phyloP scores from a whole-genome alignment of 441 rosid species.

The Manihot esculenta region DNA sequence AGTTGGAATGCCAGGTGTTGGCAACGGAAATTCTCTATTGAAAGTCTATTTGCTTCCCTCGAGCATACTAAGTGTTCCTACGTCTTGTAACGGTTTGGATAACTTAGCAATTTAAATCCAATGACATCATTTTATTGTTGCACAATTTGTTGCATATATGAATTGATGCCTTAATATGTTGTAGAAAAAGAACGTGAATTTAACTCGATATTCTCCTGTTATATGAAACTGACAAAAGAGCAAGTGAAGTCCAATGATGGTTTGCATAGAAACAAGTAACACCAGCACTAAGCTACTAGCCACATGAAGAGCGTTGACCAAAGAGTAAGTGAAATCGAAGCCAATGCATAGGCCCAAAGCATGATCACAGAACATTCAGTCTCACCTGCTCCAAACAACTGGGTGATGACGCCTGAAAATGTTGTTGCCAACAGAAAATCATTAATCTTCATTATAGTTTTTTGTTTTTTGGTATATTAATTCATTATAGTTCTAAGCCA shows the following conservation, averaged over 20 bases:
- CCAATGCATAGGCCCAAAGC: slow-evolving; percentile 41
- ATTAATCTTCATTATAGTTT: no score
- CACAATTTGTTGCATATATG: not conserved
- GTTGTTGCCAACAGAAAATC: not conserved
- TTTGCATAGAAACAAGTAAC: no score
- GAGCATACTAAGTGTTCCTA: slow-evolving; percentile 28
- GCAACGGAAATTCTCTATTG: not conserved
- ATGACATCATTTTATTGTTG: no score
- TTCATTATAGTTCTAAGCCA: no score
- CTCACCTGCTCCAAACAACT: slow-evolving; percentile 34
- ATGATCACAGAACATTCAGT: slow-evolving; percentile 37
- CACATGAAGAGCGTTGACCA: slow-evolving; percentile 46
- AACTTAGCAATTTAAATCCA: no score
- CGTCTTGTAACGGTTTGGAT: not conserved
- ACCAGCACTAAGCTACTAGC: slow-evolving; percentile 11
- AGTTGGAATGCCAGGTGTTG: not conserved
- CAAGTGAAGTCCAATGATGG: no score
- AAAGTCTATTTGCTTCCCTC: slow-evolving; percentile 39
- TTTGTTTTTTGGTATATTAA: no score
- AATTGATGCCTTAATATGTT: no score
- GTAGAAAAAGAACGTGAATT: no score
- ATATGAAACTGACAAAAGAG: no score
- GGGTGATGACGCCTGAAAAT: slow-evolving; percentile 48
- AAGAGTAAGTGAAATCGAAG: slow-evolving; percentile 35
- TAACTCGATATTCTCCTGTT: not conserved